Evolutionary conservation across 371 early-diverging fungal species (phyloP).

Genomic region (Pancytospora philotis): DNA sequence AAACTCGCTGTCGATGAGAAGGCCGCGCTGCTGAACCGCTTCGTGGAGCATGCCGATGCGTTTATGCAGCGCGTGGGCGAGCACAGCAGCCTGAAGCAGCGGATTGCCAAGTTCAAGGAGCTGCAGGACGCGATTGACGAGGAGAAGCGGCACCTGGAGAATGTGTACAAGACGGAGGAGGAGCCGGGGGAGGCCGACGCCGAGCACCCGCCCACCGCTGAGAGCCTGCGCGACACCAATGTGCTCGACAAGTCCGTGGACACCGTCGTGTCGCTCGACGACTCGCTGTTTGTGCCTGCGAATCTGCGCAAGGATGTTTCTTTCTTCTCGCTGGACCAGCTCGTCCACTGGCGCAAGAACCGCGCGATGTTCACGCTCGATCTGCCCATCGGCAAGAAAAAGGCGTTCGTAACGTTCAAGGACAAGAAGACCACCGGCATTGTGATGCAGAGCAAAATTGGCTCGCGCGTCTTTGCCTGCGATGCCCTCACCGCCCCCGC

Average conservation of each 20-base stretch:
- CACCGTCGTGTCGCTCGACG: constrained; percentile 8
- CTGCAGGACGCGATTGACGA: constrained; percentile 17
- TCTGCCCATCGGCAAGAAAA: constrained; percentile 48
- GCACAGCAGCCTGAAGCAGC: constrained; percentile 8
- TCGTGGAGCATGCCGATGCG: constrained; percentile 18
- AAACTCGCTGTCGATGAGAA: constrained; percentile 31
- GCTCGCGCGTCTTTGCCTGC: constrained; percentile 53
- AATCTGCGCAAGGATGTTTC: constrained; percentile 41
- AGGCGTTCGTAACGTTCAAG: constrained; percentile 58
- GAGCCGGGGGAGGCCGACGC: constrained; percentile 6
- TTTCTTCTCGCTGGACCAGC: constrained; percentile 49
- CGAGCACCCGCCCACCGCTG: not conserved
- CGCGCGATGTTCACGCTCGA: constrained; percentile 49
- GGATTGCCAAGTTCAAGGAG: constrained; percentile 29
- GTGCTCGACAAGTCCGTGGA: not conserved
- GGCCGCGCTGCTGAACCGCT: constrained; percentile 23
- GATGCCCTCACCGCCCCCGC: constrained; percentile 54
- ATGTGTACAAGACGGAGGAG: constrained; percentile 5
- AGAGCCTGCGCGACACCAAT: not conserved
- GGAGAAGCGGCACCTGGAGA: constrained; percentile 33
- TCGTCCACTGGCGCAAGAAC: constrained; percentile 35
- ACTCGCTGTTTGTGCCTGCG: constrained; percentile 35
- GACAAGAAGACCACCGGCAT: constrained; percentile 40
- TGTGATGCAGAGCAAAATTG: constrained; percentile 54
- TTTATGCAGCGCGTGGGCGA: not conserved